Evolutionary conservation across 78 protist species (phyloP), one percentile per base, ranked within the genome.

Genomic region (Dictyostelium purpureum): DNA sequence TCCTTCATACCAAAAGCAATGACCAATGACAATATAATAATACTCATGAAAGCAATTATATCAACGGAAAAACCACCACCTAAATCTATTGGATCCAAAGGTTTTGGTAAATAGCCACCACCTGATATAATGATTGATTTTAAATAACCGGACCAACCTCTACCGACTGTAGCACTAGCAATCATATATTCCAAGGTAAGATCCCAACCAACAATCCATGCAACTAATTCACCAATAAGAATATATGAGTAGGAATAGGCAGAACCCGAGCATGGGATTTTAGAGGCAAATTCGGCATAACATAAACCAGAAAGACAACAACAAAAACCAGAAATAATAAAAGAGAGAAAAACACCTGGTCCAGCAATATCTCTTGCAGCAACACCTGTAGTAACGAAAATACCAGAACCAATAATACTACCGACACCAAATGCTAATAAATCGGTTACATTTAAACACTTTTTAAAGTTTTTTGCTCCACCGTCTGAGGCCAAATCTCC

Each of bases 351-450:
- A 16, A 92, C 71, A 28, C 89, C 94, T 14, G 97, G 97, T 0
- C 97, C 97, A 0, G 97, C 97, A 21, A 80, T 70, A 2, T 54
- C 70, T 11, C 57, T 26, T 19, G 97, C 96, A 4, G 96, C 97
- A 19, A 79, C 78, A 56, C 97, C 97, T 2, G 96, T 79, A 35
- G 92, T n/a, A 11, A 95, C 97, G 54, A 95, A 95, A 7, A 95
- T 91, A 33, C 97, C 97, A 1, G 96, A 90, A 9, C 97, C 97
- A 40, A 95, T 88, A 45, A 91, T 90, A 18, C 69, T 43, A 54
- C 95, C 95, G 45, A 92, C 79, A 18, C 95, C 95, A 57, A 91
- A 77, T 7, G 90, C 95, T 18, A 79, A 37, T 19, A 91, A 38
- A 85, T 91, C 95, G 12, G 77, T 37, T 11, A 74, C 89, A 28